These are phyloP conservation scores for Yarrowia divulgata DNA, from an alignment of 805 yeast genomes.

Conservation along the genomic window DNA sequence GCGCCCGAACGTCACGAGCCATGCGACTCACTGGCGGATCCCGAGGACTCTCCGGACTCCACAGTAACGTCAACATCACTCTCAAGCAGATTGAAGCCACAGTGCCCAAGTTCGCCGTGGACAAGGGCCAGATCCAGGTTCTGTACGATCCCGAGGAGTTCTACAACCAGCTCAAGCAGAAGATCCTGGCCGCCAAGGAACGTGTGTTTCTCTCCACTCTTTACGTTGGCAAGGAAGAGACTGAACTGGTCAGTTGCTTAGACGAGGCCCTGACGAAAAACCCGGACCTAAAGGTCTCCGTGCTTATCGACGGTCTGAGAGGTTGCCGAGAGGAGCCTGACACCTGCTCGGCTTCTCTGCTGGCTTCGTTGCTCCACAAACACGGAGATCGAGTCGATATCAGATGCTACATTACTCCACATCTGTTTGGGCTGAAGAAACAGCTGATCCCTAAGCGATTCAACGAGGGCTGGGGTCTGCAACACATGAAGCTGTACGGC, in stretches of 20 bases:
- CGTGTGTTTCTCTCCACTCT: constrained; percentile 84
- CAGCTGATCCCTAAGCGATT: constrained; percentile 76
- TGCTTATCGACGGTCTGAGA: constrained; percentile 84
- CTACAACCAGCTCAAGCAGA: constrained; percentile 64
- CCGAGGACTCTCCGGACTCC: constrained; percentile 37
- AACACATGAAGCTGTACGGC: constrained; percentile 97
- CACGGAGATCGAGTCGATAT: constrained; percentile 73
- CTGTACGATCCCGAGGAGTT: constrained; percentile 74
- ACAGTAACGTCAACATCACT: constrained; percentile 44
- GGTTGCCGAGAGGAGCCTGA: constrained; percentile 93
- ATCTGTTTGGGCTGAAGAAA: constrained; percentile 71
- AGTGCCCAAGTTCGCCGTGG: constrained; percentile 71
- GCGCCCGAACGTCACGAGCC: constrained; percentile 11
- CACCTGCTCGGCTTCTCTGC: constrained; percentile 74
- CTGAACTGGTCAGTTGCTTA: constrained; percentile 72
- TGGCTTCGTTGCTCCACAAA: constrained; percentile 69
- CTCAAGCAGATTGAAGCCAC: constrained; percentile 62
- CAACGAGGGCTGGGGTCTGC: constrained; percentile 91
- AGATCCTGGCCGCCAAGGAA: constrained; percentile 65
- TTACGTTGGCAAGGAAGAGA: constrained; percentile 83
- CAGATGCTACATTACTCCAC: constrained; percentile 90
- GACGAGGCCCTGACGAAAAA: constrained; percentile 65
- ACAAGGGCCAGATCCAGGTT: constrained; percentile 64
- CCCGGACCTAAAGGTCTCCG: constrained; percentile 68
- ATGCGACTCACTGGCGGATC: constrained; percentile 20